phyloP scores from a whole-genome alignment of 202 grass and related monocot species.

The Bolboschoenoplectus hybrid region DNA sequence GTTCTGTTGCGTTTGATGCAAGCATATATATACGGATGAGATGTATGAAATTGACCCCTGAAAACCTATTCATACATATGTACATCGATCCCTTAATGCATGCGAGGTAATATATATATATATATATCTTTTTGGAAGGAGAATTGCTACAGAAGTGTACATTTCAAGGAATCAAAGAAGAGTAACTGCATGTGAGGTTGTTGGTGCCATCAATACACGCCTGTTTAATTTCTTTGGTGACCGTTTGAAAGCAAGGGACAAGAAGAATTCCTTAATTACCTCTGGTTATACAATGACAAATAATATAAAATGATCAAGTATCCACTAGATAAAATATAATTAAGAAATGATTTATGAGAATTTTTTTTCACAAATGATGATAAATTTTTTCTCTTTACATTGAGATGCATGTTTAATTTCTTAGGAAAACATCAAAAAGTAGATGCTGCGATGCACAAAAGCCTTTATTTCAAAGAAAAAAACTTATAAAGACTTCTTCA shows the following conservation, averaged over 20 bases:
- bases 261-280: background rate
- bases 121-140: constrained; percentile 20
- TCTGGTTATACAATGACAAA: background rate
- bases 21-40: constrained; percentile 36
- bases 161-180: constrained; percentile 5
- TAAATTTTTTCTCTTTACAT: background rate
- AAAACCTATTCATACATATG: background rate
- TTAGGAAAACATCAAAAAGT: too few relatives aligned
- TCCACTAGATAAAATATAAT: background rate
- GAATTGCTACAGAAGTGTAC: background rate
- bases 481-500: too few relatives aligned
- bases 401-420: too few relatives aligned
- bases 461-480: too few relatives aligned
- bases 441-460: too few relatives aligned
- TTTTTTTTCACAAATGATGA: background rate
- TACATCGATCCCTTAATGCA: constrained; percentile 15
- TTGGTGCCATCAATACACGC: constrained; percentile 31
- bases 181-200: constrained; percentile 32
- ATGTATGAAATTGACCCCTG: constrained; percentile 41
- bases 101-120: background rate
- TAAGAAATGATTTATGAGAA: background rate
- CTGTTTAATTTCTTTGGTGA: constrained; percentile 42
- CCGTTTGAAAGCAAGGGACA: constrained; percentile 38
- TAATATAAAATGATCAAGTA: background rate
- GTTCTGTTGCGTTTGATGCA: constrained; percentile 62